Percentiles rank a stretch among this genome's conserved stretches.
Conservation (phyloP, 768 basidiomycete species). For the Tylopilus subfusipes region DNA sequence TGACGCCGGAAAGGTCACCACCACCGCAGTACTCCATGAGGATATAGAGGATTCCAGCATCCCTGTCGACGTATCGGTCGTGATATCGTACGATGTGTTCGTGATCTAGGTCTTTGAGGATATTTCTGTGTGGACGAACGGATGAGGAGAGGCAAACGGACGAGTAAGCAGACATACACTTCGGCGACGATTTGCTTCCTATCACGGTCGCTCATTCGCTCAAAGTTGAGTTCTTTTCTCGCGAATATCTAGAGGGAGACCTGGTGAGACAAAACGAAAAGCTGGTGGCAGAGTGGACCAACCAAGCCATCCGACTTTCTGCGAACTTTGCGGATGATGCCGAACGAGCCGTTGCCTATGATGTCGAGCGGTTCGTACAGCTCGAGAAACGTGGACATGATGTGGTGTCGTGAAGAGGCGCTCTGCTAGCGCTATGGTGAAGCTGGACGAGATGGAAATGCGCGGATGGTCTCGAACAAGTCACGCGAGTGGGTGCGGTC, state of each 20-base stretch:
- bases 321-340: conserved; percentile 92
- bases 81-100: conserved; percentile 96
- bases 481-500: conserved; percentile 16
- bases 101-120: conserved; percentile 92
- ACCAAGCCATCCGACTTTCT: conserved; percentile 81
- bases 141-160: neutral
- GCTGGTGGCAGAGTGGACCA: conserved; percentile 31
- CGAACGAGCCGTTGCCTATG: conserved; percentile 97
- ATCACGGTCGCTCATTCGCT: conserved; percentile 93
- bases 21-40: conserved; percentile 99
- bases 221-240: conserved; percentile 95
- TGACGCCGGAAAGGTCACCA: conserved; percentile 83
- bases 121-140: conserved; percentile 64
- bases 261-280: neutral
- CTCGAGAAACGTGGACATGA: conserved; percentile 52
- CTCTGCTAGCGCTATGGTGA: conserved; percentile 2
- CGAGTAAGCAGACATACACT: conserved; percentile 62
- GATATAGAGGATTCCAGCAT: conserved; percentile 90
- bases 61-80: conserved; percentile 88
- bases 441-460: conserved; percentile 22
- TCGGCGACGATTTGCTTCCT: conserved; percentile 96
- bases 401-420: neutral
- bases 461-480: conserved; percentile 22
- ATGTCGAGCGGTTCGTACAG: conserved; percentile 85
- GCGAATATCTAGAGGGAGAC: conserved; percentile 63